A percentile compares a stretch with the other conserved stretches of the same genome.
Conservation (phyloP, 768 basidiomycete genomes). For the Suillus ampliporus region DNA sequence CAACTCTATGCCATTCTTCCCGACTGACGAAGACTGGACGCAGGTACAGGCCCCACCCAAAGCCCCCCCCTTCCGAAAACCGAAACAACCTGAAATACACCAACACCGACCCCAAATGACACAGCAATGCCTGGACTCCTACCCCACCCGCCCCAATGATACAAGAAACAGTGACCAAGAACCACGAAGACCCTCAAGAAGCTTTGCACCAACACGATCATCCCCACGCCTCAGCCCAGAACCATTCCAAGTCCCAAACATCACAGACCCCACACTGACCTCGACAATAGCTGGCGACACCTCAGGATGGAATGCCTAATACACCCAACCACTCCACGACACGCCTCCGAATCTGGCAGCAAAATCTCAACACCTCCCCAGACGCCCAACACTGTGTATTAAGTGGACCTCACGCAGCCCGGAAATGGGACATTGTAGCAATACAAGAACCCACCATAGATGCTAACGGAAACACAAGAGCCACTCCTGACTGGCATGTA, state of each 20-base stretch:
- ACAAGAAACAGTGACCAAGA: not conserved
- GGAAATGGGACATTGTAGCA: constrained; percentile 11
- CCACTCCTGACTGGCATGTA: not conserved
- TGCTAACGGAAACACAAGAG: constrained; percentile 4
- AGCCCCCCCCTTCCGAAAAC: not conserved
- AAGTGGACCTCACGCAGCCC: constrained; percentile 1
- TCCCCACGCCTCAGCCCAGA: not conserved
- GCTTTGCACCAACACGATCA: not conserved
- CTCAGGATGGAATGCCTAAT: not conserved
- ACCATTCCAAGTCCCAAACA: not conserved
- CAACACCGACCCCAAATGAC: not conserved
- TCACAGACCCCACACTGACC: no score
- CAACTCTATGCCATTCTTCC: constrained; percentile 21
- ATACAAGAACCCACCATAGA: constrained; percentile 9
- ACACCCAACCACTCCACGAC: not conserved
- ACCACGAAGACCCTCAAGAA: not conserved
- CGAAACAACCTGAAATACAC: not conserved
- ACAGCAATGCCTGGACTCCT: not conserved
- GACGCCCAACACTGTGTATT: constrained; percentile 25
- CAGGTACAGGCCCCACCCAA: constrained; percentile 10
- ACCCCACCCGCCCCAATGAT: not conserved
- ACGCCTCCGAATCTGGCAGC: constrained; percentile 32
- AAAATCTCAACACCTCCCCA: constrained; percentile 34
- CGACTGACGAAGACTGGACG: constrained; percentile 19
- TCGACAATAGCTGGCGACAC: not conserved